Evolutionary conservation across 176 grass and related monocot species (phyloP), one percentile per base, ranked within the genome.

Genomic region (Ananas comosus): DNA sequence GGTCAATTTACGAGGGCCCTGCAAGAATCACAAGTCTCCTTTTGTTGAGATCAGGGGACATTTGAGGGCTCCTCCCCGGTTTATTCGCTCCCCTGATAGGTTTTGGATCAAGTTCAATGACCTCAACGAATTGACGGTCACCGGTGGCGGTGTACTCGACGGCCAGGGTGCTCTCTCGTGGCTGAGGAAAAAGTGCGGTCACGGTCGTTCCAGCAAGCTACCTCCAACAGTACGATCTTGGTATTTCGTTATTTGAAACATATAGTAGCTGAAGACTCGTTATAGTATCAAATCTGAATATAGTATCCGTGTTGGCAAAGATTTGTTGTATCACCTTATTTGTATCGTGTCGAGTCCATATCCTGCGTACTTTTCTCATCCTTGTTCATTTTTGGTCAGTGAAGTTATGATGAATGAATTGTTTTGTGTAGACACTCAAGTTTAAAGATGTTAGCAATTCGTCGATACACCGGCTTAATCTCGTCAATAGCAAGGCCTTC

Each of bases 61-160:
- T 27, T 69, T 87, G 2, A 77, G 11, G 54, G 76, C 80, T 25
- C 78, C 48, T 68, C 25, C 47, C 13, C 14, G 64, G 0, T 19
- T 27, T 13, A 29, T 29, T 42, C 24, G 17, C 21, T 16, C 72
- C 64, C 67, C 64, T 0, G 64, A 13, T 33, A 75, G 70, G 11
- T 59, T 48, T 2, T 88, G 86, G 81, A 79, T 88, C 81, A 73
- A 72, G 70, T 88, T 88, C 70, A 58, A 14, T 22, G 53, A 33
- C 51, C 49, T 84, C 21, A 66, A 50, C 53, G 50, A 64, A 54
- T 78, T 88, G 66, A 9, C 72, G 3, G 28, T 88, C 70, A 52
- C 74, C 70, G 86, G 86, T 70, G 51, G 13, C 65, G 81, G 82
- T 17, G 53, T 72, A 48, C 71, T 88, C 56, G 67, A 88, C 67